Conservation (phyloP, 192 early-diverging fungal species). For the Phlyctochytrium bullatum region DNA sequence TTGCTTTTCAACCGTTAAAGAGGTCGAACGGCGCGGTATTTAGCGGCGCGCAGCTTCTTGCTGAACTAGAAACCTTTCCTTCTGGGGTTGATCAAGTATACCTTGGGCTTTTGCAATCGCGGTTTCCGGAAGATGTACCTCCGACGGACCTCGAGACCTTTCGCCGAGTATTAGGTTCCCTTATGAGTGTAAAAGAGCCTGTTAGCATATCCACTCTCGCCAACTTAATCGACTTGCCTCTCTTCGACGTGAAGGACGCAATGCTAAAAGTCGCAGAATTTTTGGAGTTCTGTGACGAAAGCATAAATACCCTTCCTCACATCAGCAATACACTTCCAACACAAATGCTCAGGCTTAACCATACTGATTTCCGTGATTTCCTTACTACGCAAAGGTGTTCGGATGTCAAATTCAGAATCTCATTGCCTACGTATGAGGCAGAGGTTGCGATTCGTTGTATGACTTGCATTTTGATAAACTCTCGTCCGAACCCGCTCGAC, state of each 20-base stretch:
- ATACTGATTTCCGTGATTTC: conserved; percentile 9
- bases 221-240: conserved; percentile 4
- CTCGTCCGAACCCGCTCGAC: conserved; percentile 17
- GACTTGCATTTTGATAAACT: not conserved
- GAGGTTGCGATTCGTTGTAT: conserved; percentile 8
- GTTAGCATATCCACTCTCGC: conserved; percentile 6
- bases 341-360: not conserved
- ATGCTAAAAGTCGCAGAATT: too few species aligned
- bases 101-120: conserved; percentile 6
- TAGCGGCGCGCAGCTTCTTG: too few species aligned
- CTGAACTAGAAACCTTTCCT: conserved; percentile 14
- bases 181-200: conserved; percentile 5
- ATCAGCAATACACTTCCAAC: conserved; percentile 1
- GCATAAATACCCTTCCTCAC: too few species aligned
- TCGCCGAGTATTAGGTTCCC: conserved; percentile 4
- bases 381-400: conserved; percentile 1
- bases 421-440: not conserved
- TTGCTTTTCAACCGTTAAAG: conserved; percentile 15
- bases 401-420: conserved; percentile 7
- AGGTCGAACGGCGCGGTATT: not conserved
- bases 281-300: too few species aligned
- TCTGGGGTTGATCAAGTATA: not conserved
- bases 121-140: not conserved
- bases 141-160: conserved; percentile 1
- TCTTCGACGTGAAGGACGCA: too few species aligned